These are phyloP conservation scores for Alnus rubra DNA, from an alignment of 306 rosid species.

Conservation along the genomic window DNA sequence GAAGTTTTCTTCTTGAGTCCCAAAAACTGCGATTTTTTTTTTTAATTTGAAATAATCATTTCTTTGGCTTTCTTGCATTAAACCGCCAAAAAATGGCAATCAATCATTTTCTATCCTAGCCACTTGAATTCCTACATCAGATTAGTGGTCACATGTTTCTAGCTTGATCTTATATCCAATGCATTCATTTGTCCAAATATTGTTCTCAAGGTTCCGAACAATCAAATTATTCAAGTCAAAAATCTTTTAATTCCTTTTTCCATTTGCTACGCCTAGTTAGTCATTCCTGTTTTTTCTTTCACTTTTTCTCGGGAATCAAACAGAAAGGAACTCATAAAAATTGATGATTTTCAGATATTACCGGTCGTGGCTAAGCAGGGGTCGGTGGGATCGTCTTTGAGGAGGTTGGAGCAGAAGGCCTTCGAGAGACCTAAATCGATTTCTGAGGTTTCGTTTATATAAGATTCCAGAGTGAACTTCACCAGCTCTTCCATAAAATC, in stretches of 20 bases:
- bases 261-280: not conserved
- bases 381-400: conserved; percentile 40
- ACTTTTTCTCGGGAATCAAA: not conserved
- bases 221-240: not conserved
- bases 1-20: not conserved
- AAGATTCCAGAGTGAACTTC: conserved; percentile 46
- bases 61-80: not conserved
- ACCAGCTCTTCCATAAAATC: conserved; percentile 52
- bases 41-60: not conserved
- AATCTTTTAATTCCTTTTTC: not conserved
- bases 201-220: not conserved
- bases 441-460: conserved; percentile 23
- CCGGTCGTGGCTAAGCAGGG: conserved; percentile 24
- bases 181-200: not conserved
- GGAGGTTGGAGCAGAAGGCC: conserved; percentile 59
- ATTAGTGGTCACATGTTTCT: not conserved
- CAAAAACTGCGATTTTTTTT: not conserved
- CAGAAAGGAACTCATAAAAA: not conserved
- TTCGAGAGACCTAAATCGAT: conserved; percentile 40
- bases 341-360: not conserved
- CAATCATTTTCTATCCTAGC: not conserved
- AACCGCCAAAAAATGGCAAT: not conserved
- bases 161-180: not conserved
- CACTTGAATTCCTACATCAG: not conserved
- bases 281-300: not conserved